Conservation (phyloP, 73 alveolate genomes). For the Paramecium sonneborni region DNA sequence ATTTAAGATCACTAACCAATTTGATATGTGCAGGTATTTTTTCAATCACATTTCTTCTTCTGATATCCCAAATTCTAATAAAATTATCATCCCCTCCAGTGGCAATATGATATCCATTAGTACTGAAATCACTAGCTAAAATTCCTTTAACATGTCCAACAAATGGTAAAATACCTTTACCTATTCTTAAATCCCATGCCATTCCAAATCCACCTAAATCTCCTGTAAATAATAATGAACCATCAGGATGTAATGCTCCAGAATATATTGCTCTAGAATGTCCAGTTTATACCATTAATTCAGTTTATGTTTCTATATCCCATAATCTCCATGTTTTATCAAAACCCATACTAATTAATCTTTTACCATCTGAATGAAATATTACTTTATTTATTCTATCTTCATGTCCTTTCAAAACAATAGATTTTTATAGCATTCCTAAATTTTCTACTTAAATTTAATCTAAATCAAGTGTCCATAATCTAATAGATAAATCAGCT, state of each 20-base stretch:
- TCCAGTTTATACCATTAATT: slow-evolving; percentile 93
- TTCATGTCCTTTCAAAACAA: slow-evolving; percentile 93
- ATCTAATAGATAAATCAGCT: slow-evolving; percentile 87
- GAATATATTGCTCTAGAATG: slow-evolving; percentile 94
- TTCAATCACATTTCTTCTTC: slow-evolving; percentile 85
- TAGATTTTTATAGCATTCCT: slow-evolving; percentile 67
- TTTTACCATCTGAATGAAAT: slow-evolving; percentile 90
- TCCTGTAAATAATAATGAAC: slow-evolving; percentile 93
- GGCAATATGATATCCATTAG: slow-evolving; percentile 89
- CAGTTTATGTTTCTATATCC: slow-evolving; percentile 83
- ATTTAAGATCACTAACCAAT: slow-evolving; percentile 83
- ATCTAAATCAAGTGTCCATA: slow-evolving; percentile 86
- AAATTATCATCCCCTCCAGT: slow-evolving; percentile 96
- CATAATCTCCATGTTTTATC: slow-evolving; percentile 98
- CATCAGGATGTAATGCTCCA: slow-evolving; percentile 92
- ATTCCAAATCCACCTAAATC: slow-evolving; percentile 94
- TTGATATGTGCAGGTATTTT: slow-evolving; percentile 94
- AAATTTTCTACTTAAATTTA: slow-evolving; percentile 27
- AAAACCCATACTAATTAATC: slow-evolving; percentile 87
- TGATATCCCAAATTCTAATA: slow-evolving; percentile 95
- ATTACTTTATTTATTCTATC: slow-evolving; percentile 92
- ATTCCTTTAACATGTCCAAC: slow-evolving; percentile 91
- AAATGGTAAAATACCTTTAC: slow-evolving; percentile 82
- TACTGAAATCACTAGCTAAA: slow-evolving; percentile 80
- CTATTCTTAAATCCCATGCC: slow-evolving; percentile 97